Base-by-base conservation (phyloP, 352 stramenopile genomes). In the Aphanomyces stellatus region DNA sequence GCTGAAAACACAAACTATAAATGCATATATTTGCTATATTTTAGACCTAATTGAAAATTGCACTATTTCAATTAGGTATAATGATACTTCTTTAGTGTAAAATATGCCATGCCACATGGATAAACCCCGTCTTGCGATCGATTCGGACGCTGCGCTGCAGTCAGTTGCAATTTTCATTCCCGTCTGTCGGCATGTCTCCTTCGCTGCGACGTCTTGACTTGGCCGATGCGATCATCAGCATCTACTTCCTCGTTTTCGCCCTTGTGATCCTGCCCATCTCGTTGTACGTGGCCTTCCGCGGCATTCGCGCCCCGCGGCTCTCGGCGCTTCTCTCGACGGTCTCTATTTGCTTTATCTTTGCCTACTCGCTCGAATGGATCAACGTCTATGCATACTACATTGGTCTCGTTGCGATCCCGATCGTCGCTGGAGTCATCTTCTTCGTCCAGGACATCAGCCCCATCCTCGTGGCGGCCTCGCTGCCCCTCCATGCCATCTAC, bases 311-410 rank as follows among this genome's bases (percentile, higher is more conserved):
- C 11, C 49, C 49, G 11, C 30, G 33, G 49, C 49, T 57, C 17
- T 57, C 49, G 25, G 49, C 49, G 49, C 30, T 57, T 13, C 19
- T 57, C 27, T 22, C 49, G 7, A 30, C 30, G 17, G 19, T 57
- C 49, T 57, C 49, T 4, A 57, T 57, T 30, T 57, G 49, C 49
- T 57, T 57, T 35, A n/a, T 57, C 25, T 57, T 57, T 34, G 7
- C 49, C 6, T 57, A 57, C 49, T 57, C 49, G 49, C 30, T 57
- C 28, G 49, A 33, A 2, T 37, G 10, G 17, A 57, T 57, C 49
- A 57, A 24, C 27, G 49, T 34, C 22, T 15, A 34, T 30, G 49
- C 49, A 19, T 57, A 40, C 4, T 57, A 57, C 49, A 34, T 57
- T 22, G 49, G 49, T 24, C 33, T 57, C 17, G 30, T 24, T 19